Conservation (phyloP, 2,329 filamentous ascomycete species). For the Diplodia scrobiculata region DNA sequence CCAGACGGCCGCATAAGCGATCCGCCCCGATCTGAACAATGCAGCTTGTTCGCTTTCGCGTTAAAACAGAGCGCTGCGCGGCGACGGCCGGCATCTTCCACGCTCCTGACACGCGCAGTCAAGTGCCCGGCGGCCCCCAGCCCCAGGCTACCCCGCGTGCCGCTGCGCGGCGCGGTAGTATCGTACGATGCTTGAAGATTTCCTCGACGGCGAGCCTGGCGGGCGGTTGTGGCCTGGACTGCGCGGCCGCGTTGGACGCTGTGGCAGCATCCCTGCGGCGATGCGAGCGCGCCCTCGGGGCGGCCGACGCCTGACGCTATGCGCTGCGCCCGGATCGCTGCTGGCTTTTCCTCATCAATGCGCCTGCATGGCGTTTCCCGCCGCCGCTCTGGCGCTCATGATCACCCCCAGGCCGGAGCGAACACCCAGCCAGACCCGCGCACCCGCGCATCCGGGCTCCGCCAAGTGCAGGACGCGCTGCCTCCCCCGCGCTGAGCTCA, state of each 20-base stretch:
- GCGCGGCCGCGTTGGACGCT: constrained; percentile 4
- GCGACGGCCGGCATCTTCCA: constrained; percentile 23
- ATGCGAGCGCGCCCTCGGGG: constrained; percentile 15
- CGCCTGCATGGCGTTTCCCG: constrained; percentile 23
- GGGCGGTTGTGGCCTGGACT: constrained; percentile 18
- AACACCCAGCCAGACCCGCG: constrained; percentile 16
- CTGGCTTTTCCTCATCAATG: constrained; percentile 16
- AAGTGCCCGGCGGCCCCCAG: neutral
- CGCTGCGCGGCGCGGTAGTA: neutral
- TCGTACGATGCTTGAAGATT: constrained; percentile 22
- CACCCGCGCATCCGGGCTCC: constrained; percentile 9
- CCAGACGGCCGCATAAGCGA: constrained; percentile 18
- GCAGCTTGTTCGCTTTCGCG: constrained; percentile 24
- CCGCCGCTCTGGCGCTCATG: constrained; percentile 19
- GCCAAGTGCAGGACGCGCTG: constrained; percentile 19
- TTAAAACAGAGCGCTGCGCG: constrained; percentile 1
- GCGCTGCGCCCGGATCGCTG: constrained; percentile 19
- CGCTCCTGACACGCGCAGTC: constrained; percentile 17
- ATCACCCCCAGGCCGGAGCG: constrained; percentile 19
- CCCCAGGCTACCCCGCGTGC: constrained; percentile 22
- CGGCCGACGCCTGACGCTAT: constrained; percentile 22
- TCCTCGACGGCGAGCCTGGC: constrained; percentile 4
- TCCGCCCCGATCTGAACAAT: constrained; percentile 20
- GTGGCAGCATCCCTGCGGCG: constrained; percentile 19
- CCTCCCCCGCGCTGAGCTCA: constrained; percentile 27